Conservation (phyloP, 129 eudicot genomes). For the Heracleum sosnowskyi region DNA sequence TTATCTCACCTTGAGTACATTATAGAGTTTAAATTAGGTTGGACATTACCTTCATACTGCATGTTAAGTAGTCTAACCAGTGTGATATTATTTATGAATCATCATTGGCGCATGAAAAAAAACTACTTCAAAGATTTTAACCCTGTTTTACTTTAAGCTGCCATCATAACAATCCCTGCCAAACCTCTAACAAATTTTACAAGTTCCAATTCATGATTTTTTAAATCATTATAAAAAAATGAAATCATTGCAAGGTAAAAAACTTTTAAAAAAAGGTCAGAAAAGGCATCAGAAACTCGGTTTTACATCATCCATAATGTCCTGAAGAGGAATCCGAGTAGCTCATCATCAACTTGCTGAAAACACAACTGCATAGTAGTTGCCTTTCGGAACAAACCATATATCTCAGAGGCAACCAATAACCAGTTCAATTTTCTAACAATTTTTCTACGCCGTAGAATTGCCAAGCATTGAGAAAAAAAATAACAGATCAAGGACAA, state of each 20-base stretch:
- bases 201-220: not conserved
- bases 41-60: not conserved
- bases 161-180: not conserved
- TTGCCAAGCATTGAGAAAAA: not conserved
- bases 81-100: not conserved
- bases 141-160: not conserved
- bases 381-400: not conserved
- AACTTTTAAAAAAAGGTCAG: not conserved
- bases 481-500: not conserved
- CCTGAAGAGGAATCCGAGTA: constrained; percentile 70
- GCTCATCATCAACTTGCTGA: constrained; percentile 32
- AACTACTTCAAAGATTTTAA: not conserved
- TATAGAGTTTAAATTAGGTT: not conserved
- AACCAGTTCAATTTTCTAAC: not conserved
- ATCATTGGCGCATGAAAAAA: not conserved
- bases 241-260: too few species aligned
- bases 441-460: not conserved
- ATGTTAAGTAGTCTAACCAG: not conserved
- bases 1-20: not conserved
- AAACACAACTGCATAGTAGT: not conserved
- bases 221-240: too few species aligned
- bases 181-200: not conserved
- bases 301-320: constrained; percentile 48
- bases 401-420: not conserved
- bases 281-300: constrained; percentile 53